Evolutionary conservation across 805 yeast genomes (phyloP).

Genomic region (Wickerhamomyces tratensis): DNA sequence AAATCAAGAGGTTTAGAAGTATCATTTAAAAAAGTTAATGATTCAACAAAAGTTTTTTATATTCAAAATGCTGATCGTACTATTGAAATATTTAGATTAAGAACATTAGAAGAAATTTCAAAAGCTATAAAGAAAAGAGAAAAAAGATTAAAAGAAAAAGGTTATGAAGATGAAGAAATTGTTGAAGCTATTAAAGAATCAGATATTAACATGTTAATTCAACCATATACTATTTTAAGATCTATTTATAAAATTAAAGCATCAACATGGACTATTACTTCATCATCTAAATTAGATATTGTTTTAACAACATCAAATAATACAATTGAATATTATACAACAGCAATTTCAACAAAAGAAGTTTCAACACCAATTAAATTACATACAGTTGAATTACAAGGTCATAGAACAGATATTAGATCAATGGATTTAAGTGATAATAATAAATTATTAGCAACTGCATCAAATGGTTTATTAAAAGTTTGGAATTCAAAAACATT

Average conservation of each 20-base stretch:
- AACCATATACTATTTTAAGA: conserved; percentile 62
- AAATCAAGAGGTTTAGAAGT: conserved; percentile 60
- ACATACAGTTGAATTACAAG: conserved; percentile 61
- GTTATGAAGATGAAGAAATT: conserved; percentile 51
- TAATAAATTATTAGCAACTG: conserved; percentile 73
- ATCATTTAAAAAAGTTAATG: conserved; percentile 33
- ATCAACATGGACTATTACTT: conserved; percentile 50
- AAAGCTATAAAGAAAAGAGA: conserved; percentile 72
- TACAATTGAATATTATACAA: conserved; percentile 57
- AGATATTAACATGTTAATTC: conserved; percentile 45
- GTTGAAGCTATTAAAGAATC: conserved; percentile 36
- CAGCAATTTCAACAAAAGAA: conserved; percentile 52
- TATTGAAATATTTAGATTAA: conserved; percentile 68
- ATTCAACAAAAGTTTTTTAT: conserved; percentile 39
- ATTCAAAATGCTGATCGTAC: conserved; percentile 77
- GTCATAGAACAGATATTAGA: conserved; percentile 87
- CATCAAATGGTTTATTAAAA: conserved; percentile 83
- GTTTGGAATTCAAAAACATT: conserved; percentile 75
- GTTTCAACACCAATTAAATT: conserved; percentile 36
- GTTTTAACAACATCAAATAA: conserved; percentile 64
- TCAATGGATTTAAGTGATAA: conserved; percentile 77
- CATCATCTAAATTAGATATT: conserved; percentile 44
- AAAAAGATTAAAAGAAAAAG: conserved; percentile 69
- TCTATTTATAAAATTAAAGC: conserved; percentile 54
- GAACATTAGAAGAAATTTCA: conserved; percentile 66